These are phyloP conservation scores for Guadua angustifolia DNA, from an alignment of 176 grass and related monocot species.

Conservation along the genomic window DNA sequence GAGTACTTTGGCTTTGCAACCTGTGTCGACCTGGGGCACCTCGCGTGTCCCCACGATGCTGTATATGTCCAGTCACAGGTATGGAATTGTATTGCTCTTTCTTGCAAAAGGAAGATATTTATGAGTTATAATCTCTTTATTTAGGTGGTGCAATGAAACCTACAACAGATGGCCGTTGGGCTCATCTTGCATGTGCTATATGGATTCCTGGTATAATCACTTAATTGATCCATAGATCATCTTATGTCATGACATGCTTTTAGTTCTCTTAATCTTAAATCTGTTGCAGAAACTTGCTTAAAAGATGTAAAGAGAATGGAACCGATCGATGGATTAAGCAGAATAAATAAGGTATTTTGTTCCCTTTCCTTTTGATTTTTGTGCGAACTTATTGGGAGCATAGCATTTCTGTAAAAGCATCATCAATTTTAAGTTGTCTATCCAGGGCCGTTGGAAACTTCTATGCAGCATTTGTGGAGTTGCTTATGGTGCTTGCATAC, in stretches of 20 bases:
- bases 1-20: conserved; percentile 97
- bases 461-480: conserved; percentile 97
- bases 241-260: conserved; percentile 27
- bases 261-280: conserved; percentile 45
- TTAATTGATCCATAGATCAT: conserved; percentile 18
- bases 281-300: conserved; percentile 87
- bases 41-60: conserved; percentile 79
- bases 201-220: conserved; percentile 92
- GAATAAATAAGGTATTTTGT: conserved; percentile 85
- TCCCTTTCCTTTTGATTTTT: conserved; percentile 19
- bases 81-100: conserved; percentile 20
- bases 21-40: conserved; percentile 93
- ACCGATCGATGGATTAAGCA: conserved; percentile 94
- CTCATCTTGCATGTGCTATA: conserved; percentile 94
- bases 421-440: conserved; percentile 37
- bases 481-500: conserved; percentile 98
- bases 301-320: conserved; percentile 97
- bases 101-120: conserved; percentile 39
- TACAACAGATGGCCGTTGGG: conserved; percentile 97
- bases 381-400: conserved; percentile 28
- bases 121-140: conserved; percentile 36
- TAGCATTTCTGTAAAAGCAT: conserved; percentile 31
- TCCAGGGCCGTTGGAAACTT: conserved; percentile 97
- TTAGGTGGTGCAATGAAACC: conserved; percentile 98
- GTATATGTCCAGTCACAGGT: conserved; percentile 95